phyloP scores from a whole-genome alignment of 2,329 filamentous ascomycete genomes.

The Phyllosticta capitalensis region DNA sequence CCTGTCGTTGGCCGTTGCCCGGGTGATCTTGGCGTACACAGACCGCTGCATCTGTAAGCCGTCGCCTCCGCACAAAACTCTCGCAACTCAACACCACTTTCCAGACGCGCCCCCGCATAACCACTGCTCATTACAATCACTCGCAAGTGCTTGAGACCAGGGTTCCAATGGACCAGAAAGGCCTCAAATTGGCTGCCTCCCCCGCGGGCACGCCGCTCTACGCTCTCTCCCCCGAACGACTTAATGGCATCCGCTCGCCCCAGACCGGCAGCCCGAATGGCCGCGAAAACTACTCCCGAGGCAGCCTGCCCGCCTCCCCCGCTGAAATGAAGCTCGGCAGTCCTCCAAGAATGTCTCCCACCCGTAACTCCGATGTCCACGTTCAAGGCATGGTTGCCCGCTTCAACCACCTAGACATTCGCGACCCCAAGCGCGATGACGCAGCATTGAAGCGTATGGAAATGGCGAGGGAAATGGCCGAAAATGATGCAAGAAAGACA shows the following conservation, averaged over 20 bases:
- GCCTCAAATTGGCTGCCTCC: conserved; percentile 23
- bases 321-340: conserved; percentile 22
- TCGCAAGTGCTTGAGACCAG: not conserved
- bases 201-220: conserved; percentile 51
- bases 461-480: conserved; percentile 27
- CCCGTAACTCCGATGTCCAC: conserved; percentile 27
- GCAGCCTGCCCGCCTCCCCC: conserved; percentile 28
- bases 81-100: not conserved
- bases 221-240: conserved; percentile 53
- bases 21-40: not conserved
- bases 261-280: conserved; percentile 15
- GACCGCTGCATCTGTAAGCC: not conserved
- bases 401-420: conserved; percentile 58
- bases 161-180: conserved; percentile 3
- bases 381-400: conserved; percentile 50
- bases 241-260: conserved; percentile 38
- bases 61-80: not conserved
- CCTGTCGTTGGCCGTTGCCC: not conserved
- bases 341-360: conserved; percentile 16
- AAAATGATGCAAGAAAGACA: conserved; percentile 26
- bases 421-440: conserved; percentile 38
- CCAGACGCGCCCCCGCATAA: not conserved
- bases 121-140: not conserved
- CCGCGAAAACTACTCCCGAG: conserved; percentile 26
- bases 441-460: conserved; percentile 35